Evolutionary conservation across 108 stramenopile genomes (phyloP).

Genomic region (Phaeodactylum tricornutum): DNA sequence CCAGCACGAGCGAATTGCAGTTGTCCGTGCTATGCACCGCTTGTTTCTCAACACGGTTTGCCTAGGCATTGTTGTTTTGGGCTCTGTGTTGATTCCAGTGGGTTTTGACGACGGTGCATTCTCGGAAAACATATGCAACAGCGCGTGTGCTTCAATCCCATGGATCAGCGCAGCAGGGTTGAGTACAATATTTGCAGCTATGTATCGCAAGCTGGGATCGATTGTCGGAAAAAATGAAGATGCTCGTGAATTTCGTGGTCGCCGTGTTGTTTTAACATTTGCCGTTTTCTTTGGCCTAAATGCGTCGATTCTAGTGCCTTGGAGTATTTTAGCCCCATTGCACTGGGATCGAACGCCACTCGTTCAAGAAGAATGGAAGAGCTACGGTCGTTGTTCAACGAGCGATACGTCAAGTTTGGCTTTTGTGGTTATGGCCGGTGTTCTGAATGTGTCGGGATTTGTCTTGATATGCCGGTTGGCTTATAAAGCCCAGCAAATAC

Average conservation of each 20-base stretch:
- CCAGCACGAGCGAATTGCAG: too few species aligned
- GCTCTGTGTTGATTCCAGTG: slow-evolving; percentile 13
- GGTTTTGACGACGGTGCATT: slow-evolving; percentile 8
- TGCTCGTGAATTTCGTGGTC: neutral
- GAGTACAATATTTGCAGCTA: slow-evolving; percentile 19
- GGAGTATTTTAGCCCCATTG: slow-evolving; percentile 6
- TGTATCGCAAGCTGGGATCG: slow-evolving; percentile 28
- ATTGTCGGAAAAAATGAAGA: slow-evolving; percentile 11
- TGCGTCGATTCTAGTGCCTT: slow-evolving; percentile 1
- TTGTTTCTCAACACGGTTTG: slow-evolving; percentile 20
- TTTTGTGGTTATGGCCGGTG: slow-evolving; percentile 3
- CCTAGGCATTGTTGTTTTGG: slow-evolving; percentile 28
- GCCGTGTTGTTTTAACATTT: slow-evolving; percentile 13
- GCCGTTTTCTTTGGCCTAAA: slow-evolving; percentile 11
- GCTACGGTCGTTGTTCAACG: neutral
- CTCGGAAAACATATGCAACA: neutral
- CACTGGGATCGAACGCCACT: slow-evolving; percentile 5
- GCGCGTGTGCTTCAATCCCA: slow-evolving; percentile 7
- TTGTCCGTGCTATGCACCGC: slow-evolving; percentile 15
- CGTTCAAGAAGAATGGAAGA: too few species aligned
- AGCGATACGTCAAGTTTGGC: too few species aligned
- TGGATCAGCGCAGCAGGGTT: slow-evolving; percentile 26
- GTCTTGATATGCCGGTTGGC: slow-evolving; percentile 15
- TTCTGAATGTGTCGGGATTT: slow-evolving; percentile 16
- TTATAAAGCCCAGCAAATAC: slow-evolving; percentile 20